Evolutionary conservation across 495 filamentous ascomycete genomes (phyloP), one percentile per base, ranked within the genome.

Genomic region (Aspergillus hancockii): DNA sequence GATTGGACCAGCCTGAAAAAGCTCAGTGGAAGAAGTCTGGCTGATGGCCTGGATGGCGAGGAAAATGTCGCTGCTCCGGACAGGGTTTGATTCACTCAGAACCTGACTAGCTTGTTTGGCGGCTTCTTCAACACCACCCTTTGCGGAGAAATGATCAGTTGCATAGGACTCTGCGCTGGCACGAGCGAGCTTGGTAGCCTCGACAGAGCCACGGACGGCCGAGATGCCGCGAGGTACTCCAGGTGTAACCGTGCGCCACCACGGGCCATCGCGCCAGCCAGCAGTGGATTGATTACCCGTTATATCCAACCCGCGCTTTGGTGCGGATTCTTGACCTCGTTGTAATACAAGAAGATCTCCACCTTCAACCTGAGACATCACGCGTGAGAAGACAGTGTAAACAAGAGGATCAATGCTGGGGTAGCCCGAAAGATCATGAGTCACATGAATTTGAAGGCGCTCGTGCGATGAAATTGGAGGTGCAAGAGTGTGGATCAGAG

Each of bases 311-410:
- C 83, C 81, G 9, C 86, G 82, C 54, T 87, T 89, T 10, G 86
- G 86, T 6, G 87, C 84, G 25, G 88, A 92, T 69, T 95, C 91
- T 59, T 90, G 90, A 3, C 94, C 94, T 1, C 92, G 87, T 75
- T 98, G 94, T 66, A 98, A 87, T 58, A 99, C 95, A 36, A 98
- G 79, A n/a, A 99, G 84, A 69, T 98, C 94, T 22, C 94, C 94
- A 56, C 94, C 94, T 75, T 99, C 94, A 54, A 99, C 94, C 74
- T 99, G 94, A 31, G 93, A 81, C 94, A 99, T 99, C 46, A 99
- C 93, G 52, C 92, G 88, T 55, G 90, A 92, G 79, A 99, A 99
- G 63, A 94, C 92, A 32, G 82, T 81, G 73, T 97, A 93, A 67
- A 98, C 91, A 28, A 97, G 83, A 12, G 93, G 92, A 72, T 98